These are phyloP conservation scores for Coprinopsis marcescibilis DNA, from an alignment of 768 basidiomycete genomes.

Conservation along the genomic window DNA sequence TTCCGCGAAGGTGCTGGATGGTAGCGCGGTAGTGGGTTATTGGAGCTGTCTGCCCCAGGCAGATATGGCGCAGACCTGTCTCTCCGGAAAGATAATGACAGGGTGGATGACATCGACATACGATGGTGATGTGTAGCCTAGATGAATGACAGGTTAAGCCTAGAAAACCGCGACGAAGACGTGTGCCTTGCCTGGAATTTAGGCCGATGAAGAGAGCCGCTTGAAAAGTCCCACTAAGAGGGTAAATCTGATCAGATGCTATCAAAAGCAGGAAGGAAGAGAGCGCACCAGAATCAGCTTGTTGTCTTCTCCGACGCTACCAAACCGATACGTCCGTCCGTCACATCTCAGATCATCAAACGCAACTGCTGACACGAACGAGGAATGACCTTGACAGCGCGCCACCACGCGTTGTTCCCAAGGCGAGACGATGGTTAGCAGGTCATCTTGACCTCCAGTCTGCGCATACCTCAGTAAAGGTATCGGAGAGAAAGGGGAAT, in stretches of 20 bases:
- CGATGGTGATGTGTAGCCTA: conserved; percentile 63
- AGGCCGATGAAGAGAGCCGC: conserved; percentile 84
- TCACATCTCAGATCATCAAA: conserved; percentile 91
- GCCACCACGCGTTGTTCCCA: conserved; percentile 93
- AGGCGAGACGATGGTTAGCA: conserved; percentile 90
- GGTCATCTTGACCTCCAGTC: conserved; percentile 97
- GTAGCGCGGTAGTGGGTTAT: conserved; percentile 45
- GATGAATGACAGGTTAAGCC: background rate
- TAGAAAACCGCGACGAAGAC: background rate
- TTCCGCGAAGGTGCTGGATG: conserved; percentile 89
- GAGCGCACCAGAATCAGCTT: conserved; percentile 76
- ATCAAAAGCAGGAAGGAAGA: background rate
- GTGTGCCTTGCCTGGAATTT: conserved; percentile 52
- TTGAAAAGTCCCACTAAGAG: conserved; percentile 88
- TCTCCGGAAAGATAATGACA: conserved; percentile 67
- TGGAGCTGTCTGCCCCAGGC: conserved; percentile 38
- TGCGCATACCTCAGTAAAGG: conserved; percentile 22
- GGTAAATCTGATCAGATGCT: conserved; percentile 9
- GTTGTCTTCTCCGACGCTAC: conserved; percentile 95
- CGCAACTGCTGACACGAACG: conserved; percentile 83
- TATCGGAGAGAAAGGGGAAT: conserved; percentile 5
- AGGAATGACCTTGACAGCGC: conserved; percentile 94
- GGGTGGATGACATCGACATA: conserved; percentile 51
- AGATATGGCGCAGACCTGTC: conserved; percentile 58
- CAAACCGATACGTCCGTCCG: conserved; percentile 88